These are phyloP conservation scores for Asclepias syriaca DNA, from an alignment of 257 asterid species.

Conservation along the genomic window DNA sequence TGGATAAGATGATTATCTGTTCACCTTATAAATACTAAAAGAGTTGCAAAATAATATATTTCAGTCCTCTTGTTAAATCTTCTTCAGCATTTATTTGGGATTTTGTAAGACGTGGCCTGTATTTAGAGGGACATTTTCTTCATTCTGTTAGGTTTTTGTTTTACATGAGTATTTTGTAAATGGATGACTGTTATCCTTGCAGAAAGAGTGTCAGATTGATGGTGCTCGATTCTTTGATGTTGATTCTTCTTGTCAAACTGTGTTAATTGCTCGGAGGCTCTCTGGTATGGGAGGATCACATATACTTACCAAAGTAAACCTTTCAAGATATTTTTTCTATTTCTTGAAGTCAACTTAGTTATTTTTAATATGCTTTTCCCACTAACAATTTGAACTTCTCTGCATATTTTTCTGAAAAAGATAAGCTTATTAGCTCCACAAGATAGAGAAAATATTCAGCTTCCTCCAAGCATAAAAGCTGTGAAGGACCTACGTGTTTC, in stretches of 20 bases:
- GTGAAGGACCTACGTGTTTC: constrained; percentile 75
- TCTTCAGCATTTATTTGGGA: background rate
- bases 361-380: constrained; percentile 7
- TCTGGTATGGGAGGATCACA: constrained; percentile 59
- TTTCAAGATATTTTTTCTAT: constrained; percentile 4
- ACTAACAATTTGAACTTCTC: constrained; percentile 11
- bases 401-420: constrained; percentile 33
- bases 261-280: constrained; percentile 69
- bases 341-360: background rate
- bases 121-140: background rate
- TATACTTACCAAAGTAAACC: constrained; percentile 73
- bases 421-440: constrained; percentile 54
- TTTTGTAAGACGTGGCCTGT: background rate
- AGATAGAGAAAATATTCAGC: constrained; percentile 64
- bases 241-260: constrained; percentile 44
- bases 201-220: constrained; percentile 60
- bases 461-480: constrained; percentile 53
- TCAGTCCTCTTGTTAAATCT: background rate
- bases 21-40: background rate
- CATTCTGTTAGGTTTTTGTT: background rate
- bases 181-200: constrained; percentile 15
- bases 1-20: background rate
- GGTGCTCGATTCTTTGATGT: constrained; percentile 86
- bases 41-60: background rate
- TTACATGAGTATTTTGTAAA: constrained; percentile 1